Base-by-base conservation (phyloP, 306 rosid species). In the Nissolia schottii region DNA sequence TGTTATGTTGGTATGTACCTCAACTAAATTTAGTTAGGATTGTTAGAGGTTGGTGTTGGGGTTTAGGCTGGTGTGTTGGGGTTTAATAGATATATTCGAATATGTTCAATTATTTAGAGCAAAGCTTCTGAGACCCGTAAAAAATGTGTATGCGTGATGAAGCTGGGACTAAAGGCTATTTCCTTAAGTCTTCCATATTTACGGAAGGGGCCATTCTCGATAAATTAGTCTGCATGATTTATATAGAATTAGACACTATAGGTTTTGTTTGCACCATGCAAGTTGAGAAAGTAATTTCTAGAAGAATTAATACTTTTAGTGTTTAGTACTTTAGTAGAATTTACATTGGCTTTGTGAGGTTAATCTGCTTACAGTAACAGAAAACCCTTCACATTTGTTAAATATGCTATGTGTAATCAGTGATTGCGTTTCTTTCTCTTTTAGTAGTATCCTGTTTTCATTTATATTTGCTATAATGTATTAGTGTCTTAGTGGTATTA, bases 381-480 rank as follows among this genome's bases (percentile, higher is more conserved):
- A 58, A 59, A 14, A n/a, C 38, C 56, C 35, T 49, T 62, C 24
- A 70, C 55, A 62, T 22, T 51, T 70, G 28, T 66, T 53, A 50
- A 70, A 77, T 29, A 48, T 73, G 66, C 5, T 20, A 46, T 11
- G 20, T 16, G 48, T 78, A 13, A 6, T 37, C 43, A 23, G 45
- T 45, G 6, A 37, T 69, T 20, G 0, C 38, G 15, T 61, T 38
- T 31, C 49, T 19, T 51, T 49, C 71, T 48, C 64, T 56, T 67
- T 57, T 45, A 57, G 24, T 6, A 6, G 7, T 50, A 57, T 35
- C 24, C 49, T 57, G 55, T 24, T 68, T 76, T 54, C 24, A 25
- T 45, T 15, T 67, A 15, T 64, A 60, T 77, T 45, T 76, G 69
- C 61, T 67, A 35, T 50, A 38, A 69, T 40, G 18, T 55, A n/a